Base-by-base conservation (phyloP, 306 rosid genomes). In the Parietaria judaica region DNA sequence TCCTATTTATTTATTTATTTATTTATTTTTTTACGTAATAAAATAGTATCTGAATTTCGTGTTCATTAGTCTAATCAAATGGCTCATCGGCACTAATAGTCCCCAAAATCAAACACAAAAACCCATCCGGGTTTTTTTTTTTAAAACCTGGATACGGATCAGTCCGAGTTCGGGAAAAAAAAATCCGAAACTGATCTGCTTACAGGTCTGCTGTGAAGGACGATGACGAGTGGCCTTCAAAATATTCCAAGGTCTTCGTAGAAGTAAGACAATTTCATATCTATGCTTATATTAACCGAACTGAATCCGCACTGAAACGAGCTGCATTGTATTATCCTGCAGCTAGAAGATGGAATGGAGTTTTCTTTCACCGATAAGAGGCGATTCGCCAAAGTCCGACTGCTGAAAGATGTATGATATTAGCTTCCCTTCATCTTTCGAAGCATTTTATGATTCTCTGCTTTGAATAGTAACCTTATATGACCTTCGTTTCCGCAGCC, bases 351-450 rank as follows among this genome's bases (percentile, higher is more conserved):
- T 74, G 98, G 98, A 46, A 68, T 92, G 83, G 96, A 92, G 88
- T 74, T 92, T 66, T 92, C 98, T 51, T 92, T 92, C 96, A 92
- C 94, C 54, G 96, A 92, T 83, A 88, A 88, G 77, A 88, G 98
- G 83, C 74, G 98, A 49, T 88, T 92, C 67, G 98, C 98, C 13
- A 88, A 51, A 88, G 98, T 88, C 74, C 95, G 95, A 75, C 66
- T 88, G 70, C 88, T 92, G 66, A 66, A 79, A 71, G 84, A 92
- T 80, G 96, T 86, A 85, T 34, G 53, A 54, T 66, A 16, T 37
- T 43, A 62, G 60, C 44, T 54, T 70, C 58, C 65, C 71, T 59
- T 45, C 34, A 7, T 36, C 45, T 52, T 45, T 66, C 11, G 6
- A 53, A 47, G 34, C 6, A 15, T 53, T 65, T 38, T 47, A 11